Conservation (phyloP, 2,329 filamentous ascomycete species). For the Penicillium sp. region DNA sequence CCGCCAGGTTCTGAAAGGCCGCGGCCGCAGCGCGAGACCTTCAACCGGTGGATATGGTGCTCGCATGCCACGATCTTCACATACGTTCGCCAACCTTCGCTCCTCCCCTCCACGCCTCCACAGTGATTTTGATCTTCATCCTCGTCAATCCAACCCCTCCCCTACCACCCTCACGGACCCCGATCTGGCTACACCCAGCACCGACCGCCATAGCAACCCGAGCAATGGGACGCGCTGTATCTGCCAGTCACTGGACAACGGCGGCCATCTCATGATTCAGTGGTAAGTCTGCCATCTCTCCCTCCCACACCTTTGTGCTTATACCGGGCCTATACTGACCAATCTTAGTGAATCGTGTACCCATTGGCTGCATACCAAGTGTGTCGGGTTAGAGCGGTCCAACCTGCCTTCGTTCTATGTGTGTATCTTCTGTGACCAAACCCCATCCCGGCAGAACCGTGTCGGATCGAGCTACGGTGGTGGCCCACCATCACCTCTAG, state of each 20-base stretch:
- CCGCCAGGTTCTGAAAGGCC: slow-evolving; percentile 48
- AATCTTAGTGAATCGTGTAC: slow-evolving; percentile 59
- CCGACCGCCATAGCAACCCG: slow-evolving; percentile 57
- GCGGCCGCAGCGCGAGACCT: slow-evolving; percentile 27
- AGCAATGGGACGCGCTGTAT: slow-evolving; percentile 62
- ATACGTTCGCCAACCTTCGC: slow-evolving; percentile 41
- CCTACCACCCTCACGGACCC: slow-evolving; percentile 57
- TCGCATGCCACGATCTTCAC: slow-evolving; percentile 35
- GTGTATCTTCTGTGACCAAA: slow-evolving; percentile 56
- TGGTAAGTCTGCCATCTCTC: slow-evolving; percentile 48
- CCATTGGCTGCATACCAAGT: slow-evolving; percentile 66
- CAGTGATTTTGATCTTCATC: slow-evolving; percentile 41
- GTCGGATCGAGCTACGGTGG: slow-evolving; percentile 39
- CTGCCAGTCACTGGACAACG: slow-evolving; percentile 59
- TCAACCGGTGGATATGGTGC: slow-evolving; percentile 35
- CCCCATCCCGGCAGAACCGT: slow-evolving; percentile 45
- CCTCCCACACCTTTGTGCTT: neutral
- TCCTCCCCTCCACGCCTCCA: slow-evolving; percentile 49
- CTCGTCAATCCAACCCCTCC: slow-evolving; percentile 48
- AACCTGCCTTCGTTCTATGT: slow-evolving; percentile 54
- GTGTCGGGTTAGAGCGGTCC: slow-evolving; percentile 58
- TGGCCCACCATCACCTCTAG: slow-evolving; percentile 45
- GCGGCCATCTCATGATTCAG: slow-evolving; percentile 63
- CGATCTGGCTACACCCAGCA: slow-evolving; percentile 57
- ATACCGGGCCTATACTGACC: slow-evolving; percentile 17